Percentiles rank a stretch among this genome's conserved stretches.
Conservation (phyloP, 495 filamentous ascomycete species). For the Cercophora newfieldiana region DNA sequence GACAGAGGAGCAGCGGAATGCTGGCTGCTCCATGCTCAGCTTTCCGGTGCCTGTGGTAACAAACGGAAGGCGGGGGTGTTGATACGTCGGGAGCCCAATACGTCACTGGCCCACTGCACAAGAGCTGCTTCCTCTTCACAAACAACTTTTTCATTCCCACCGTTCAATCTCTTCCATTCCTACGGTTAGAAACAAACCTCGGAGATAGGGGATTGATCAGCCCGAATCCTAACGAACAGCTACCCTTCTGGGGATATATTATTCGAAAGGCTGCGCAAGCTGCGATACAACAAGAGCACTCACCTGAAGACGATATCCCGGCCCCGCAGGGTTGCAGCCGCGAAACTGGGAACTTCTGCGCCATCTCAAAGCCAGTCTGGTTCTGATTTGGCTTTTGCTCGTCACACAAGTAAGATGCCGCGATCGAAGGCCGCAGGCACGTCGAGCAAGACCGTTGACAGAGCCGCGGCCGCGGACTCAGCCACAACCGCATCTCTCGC, state of each 20-base stretch:
- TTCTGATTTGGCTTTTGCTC: neutral
- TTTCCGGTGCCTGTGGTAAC: neutral
- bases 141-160: neutral
- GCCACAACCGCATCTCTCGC: neutral
- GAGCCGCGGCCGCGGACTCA: constrained; percentile 11
- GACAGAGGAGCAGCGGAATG: neutral
- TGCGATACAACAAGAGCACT: neutral
- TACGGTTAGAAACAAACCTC: neutral
- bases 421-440: constrained; percentile 14
- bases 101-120: constrained; percentile 1
- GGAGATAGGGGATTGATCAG: neutral
- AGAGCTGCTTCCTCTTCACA: neutral
- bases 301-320: neutral
- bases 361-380: neutral
- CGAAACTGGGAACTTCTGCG: neutral
- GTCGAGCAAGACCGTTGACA: constrained; percentile 18
- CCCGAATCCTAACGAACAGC: neutral
- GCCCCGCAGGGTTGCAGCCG: neutral
- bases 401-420: constrained; percentile 10
- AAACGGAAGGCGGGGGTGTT: neutral
- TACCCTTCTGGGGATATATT: constrained; percentile 5
- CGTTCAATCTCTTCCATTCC: neutral
- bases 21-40: neutral
- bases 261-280: constrained; percentile 4
- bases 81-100: neutral